Evolutionary conservation across 2,329 filamentous ascomycete species (phyloP), one percentile per base, ranked within the genome.

Genomic region (Microcyclosporella mali): DNA sequence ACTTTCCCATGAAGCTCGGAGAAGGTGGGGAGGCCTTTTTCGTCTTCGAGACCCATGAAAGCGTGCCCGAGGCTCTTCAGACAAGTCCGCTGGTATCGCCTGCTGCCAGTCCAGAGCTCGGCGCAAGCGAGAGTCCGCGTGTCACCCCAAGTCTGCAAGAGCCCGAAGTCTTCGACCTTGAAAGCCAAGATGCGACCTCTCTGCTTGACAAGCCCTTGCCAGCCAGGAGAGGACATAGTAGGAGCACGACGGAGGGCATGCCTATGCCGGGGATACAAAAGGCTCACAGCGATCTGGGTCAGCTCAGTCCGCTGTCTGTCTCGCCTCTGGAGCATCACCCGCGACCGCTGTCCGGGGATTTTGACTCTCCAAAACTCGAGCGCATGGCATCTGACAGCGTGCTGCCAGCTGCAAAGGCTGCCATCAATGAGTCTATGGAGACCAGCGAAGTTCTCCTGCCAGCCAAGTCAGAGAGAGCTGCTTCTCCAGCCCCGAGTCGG

Each of bases 11-110:
- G 92, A 98, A 98, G 70, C 77, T 98, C 15, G 92, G 92, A 33
- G 92, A 98, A 64, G 92, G 88, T 40, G 92, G 92, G 52, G 92
- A 98, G 70, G 92, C 92, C 18, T 98, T 98, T 70, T 98, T 98
- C 66, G 88, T 98, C 51, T 97, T 98, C 60, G 88, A 97, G 70
- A 98, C 92, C 7, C 84, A 83, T 40, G 87, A 90, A 55, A 84
- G 81, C 58, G 92, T 98, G 46, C 92, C 92, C n/a, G 84, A 86
- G 64, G 87, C 85, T 43, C 71, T 97, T 61, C 92, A 97, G 69
- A 98, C 92, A 1, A 97, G 90, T 36, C 92, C 92, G 27, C 73
- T 97, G 40, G 85, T 94, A 39, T 95, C 89, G 17, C 92, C 92
- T 4, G 84, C 81, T n/a, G 78, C 79, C 41, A 95, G 89, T 60